Evolutionary conservation across 345 rosid species (phyloP).

Genomic region (Carallia brachiata): DNA sequence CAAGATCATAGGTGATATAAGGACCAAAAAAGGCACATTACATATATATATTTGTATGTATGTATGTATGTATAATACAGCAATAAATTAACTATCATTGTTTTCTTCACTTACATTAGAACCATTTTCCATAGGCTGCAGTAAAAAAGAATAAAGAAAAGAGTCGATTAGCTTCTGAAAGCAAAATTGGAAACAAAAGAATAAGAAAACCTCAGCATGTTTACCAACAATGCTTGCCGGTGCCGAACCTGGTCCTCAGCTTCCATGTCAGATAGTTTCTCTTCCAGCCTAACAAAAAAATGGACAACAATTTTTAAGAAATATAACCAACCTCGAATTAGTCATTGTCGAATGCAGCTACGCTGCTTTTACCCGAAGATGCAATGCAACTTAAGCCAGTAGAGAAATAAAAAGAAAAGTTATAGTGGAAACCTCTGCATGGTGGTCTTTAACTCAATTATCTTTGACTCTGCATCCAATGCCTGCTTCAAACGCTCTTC

Average conservation of each 20-base stretch:
- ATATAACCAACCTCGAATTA: not conserved
- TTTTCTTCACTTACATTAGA: constrained; percentile 49
- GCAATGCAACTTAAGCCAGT: not conserved
- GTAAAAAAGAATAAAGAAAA: constrained; percentile 23
- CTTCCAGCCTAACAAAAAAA: constrained; percentile 68
- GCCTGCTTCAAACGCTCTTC: constrained; percentile 94
- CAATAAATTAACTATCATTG: constrained; percentile 39
- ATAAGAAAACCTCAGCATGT: constrained; percentile 25
- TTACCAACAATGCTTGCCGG: constrained; percentile 59
- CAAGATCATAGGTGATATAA: constrained; percentile 12
- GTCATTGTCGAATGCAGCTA: not conserved
- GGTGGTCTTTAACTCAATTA: constrained; percentile 70
- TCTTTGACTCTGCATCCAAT: constrained; percentile 80
- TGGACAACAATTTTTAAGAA: not conserved
- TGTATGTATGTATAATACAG: not conserved
- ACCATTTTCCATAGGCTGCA: constrained; percentile 81
- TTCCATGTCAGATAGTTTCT: constrained; percentile 76
- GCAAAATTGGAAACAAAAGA: not conserved
- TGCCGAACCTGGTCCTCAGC: constrained; percentile 67
- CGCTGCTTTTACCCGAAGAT: constrained; percentile 5
- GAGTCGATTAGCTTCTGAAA: not conserved
- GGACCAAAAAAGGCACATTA: not conserved
- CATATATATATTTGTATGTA: no score
- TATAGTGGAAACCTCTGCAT: constrained; percentile 62
- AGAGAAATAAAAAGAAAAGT: not conserved